These are phyloP conservation scores for Anethum foeniculum DNA, from an alignment of 140 eudicot genomes.

Conservation along the genomic window DNA sequence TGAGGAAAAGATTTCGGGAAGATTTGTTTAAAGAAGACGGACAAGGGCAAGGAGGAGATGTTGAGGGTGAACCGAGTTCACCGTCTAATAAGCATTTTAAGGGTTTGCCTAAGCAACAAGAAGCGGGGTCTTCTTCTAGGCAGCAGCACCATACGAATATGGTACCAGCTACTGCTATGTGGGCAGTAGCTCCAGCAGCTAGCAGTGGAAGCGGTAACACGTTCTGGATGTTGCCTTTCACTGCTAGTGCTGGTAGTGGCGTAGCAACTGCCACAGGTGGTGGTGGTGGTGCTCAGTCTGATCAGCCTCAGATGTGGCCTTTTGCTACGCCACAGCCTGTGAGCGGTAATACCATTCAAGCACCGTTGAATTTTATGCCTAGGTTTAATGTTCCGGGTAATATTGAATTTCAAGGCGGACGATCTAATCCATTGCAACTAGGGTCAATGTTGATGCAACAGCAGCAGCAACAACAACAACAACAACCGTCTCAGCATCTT, in stretches of 20 bases:
- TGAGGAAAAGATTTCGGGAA: constrained; percentile 54
- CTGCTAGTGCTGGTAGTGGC: constrained; percentile 23
- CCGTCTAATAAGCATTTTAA: constrained; percentile 55
- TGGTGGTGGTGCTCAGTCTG: constrained; percentile 21
- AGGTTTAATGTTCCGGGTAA: constrained; percentile 49
- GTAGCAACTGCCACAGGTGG: constrained; percentile 21
- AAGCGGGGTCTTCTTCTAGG: constrained; percentile 34
- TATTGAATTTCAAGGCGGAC: constrained; percentile 52
- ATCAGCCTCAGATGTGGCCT: constrained; percentile 62
- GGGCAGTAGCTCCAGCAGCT: constrained; percentile 67
- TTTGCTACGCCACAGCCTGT: constrained; percentile 31
- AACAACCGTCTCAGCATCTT: constrained; percentile 57
- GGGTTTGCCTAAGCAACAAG: constrained; percentile 35
- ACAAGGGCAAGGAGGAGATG: constrained; percentile 17
- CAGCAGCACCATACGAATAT: constrained; percentile 34
- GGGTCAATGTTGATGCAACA: constrained; percentile 71
- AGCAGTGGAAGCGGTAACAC: constrained; percentile 42
- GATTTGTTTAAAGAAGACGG: constrained; percentile 72
- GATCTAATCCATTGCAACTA: constrained; percentile 49
- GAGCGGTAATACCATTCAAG: constrained; percentile 38
- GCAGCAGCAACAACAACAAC: constrained; percentile 34
- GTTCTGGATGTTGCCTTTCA: constrained; percentile 68
- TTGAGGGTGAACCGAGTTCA: constrained; percentile 31
- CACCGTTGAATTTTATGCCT: constrained; percentile 60
- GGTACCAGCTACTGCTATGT: constrained; percentile 65